A percentile compares a stretch with the other conserved stretches of the same genome.
Evolutionary conservation across 2,329 filamentous ascomycete genomes (phyloP).

Genomic region (Xylariaceae sp.): DNA sequence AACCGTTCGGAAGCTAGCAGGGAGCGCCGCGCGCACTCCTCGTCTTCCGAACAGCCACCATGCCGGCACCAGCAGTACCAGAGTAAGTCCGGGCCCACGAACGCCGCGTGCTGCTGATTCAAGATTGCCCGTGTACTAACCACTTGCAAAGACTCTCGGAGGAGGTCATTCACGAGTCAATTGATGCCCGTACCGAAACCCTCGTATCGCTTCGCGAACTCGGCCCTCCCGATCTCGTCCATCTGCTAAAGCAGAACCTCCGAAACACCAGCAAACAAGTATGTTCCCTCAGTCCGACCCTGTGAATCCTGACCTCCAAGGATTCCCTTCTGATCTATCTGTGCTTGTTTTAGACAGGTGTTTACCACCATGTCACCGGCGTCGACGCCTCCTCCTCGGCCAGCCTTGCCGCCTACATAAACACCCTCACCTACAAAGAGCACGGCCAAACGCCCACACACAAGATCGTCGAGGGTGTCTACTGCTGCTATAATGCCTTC

Average conservation of each 20-base stretch:
- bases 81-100: constrained; percentile 25
- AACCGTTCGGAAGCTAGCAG: constrained; percentile 9
- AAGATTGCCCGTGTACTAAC: constrained; percentile 7
- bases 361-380: constrained; percentile 97
- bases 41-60: constrained; percentile 12
- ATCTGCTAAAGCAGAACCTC: constrained; percentile 73
- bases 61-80: constrained; percentile 34
- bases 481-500: constrained; percentile 99
- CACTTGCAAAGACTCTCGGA: constrained; percentile 69
- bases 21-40: constrained; percentile 18
- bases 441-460: constrained; percentile 67
- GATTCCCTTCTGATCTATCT: constrained; percentile 10
- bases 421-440: constrained; percentile 88
- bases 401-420: constrained; percentile 95
- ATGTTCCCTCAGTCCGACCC: constrained; percentile 27
- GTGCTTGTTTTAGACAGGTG: constrained; percentile 59
- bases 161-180: constrained; percentile 83
- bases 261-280: constrained; percentile 50
- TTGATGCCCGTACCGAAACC: constrained; percentile 88
- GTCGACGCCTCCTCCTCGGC: constrained; percentile 96
- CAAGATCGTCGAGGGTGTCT: constrained; percentile 90
- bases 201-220: constrained; percentile 83
- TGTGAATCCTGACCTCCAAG: background rate
- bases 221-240: constrained; percentile 90
- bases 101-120: background rate